Evolutionary conservation across 345 rosid genomes (phyloP), one percentile per base, ranked within the genome.

Genomic region (Bretschneidera sinensis): DNA sequence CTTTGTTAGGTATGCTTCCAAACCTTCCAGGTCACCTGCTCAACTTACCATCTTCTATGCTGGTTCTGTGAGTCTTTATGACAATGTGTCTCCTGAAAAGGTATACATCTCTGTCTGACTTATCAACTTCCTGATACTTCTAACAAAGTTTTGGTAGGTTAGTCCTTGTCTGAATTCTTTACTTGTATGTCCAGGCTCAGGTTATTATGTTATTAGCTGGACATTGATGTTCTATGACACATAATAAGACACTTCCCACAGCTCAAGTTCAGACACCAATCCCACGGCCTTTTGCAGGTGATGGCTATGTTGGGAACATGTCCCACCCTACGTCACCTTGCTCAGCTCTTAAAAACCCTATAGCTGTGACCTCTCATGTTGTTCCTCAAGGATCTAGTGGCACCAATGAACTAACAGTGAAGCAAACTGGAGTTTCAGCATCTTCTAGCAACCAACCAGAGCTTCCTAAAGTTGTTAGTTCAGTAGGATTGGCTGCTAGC

Each of bases 121-220:
- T 21, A 31, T 52, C 24, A 45, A 28, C 47, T 64, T 33, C 58
- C 48, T 9, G 28, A 18, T 21, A n/a, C 21, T 34, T 59, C 9
- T 13, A 22, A 35, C n/a, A 63, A 11, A 4, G 34, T 17, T 15
- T 19, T 67, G 18, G 23, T 15, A n/a, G 25, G 66, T 31, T 39
- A 39, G 55, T 53, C 33, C 16, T 64, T 74, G 63, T 39, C 47
- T 64, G 59, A 22, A 22, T 74, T 62, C 16, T 48, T 81, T 47
- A 65, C 71, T 52, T 43, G 28, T 63, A 11, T 66, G 15, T 61
- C 24, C 83, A 88, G 92, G 96, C 96, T 23, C 86, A 81, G 48
- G 89, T 89, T 45, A 81, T 88, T 64, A 81, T 88, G 96, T 74
- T 85, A 63, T 71, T 81, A 72, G 96, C 96, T 62, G 86, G 89